These are phyloP conservation scores for Fusarium scirpi DNA, from an alignment of 2,329 filamentous ascomycete genomes.

Conservation along the genomic window DNA sequence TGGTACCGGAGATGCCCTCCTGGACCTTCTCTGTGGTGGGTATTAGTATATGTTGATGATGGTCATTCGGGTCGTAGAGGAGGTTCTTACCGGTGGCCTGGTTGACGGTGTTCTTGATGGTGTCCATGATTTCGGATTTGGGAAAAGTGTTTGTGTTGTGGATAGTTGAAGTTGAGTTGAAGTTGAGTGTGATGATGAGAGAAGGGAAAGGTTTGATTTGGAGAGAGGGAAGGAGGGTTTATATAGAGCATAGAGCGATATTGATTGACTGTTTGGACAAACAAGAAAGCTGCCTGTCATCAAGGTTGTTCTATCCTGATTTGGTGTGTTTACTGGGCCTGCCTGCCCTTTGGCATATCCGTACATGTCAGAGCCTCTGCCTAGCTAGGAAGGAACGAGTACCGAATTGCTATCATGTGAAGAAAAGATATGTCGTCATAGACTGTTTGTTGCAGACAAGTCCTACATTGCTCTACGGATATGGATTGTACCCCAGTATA, in stretches of 20 bases:
- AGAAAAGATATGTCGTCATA: slow-evolving; percentile 39
- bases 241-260: slow-evolving; percentile 31
- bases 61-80: slow-evolving; percentile 59
- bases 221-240: slow-evolving; percentile 25
- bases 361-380: slow-evolving; percentile 1
- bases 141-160: slow-evolving; percentile 20
- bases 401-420: slow-evolving; percentile 35
- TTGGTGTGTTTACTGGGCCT: slow-evolving; percentile 3
- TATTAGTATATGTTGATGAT: slow-evolving; percentile 35
- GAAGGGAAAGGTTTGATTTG: not conserved
- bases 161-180: slow-evolving; percentile 6
- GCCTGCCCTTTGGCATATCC: not conserved
- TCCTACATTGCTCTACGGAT: slow-evolving; percentile 14
- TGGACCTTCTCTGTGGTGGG: slow-evolving; percentile 65
- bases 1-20: slow-evolving; percentile 65
- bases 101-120: slow-evolving; percentile 72
- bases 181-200: slow-evolving; percentile 26
- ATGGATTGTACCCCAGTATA: slow-evolving; percentile 10
- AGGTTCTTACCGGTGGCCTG: slow-evolving; percentile 20
- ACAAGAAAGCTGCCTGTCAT: slow-evolving; percentile 22
- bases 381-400: slow-evolving; percentile 2
- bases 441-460: slow-evolving; percentile 24
- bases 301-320: slow-evolving; percentile 11
- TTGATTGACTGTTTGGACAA: not conserved
- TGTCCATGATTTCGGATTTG: slow-evolving; percentile 57